Base-by-base conservation (phyloP, 2,329 filamentous ascomycete species). In the Bipolaris sorokiniana region DNA sequence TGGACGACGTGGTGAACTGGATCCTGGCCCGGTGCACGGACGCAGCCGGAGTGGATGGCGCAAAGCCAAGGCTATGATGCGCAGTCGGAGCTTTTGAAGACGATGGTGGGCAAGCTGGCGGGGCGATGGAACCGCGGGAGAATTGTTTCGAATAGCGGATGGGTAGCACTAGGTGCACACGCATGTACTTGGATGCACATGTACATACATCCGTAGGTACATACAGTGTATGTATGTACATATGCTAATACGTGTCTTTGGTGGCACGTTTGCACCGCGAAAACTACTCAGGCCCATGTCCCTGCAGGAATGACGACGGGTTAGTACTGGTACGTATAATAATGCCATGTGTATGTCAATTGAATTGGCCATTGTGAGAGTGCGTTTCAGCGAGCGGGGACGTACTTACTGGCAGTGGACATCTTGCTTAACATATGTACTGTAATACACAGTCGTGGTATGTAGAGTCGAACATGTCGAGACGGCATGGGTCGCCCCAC, bases 1-100 rank as follows among this genome's bases (percentile, higher is more conserved):
- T 70, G 33, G 67, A 74, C 18, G 75, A 77, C 58, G 70, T 76
- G 16, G 70, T 63, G 22, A 62, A 66, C 31, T 77, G 75, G 75
- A 72, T 77, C 48, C 51, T 75, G 38, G 66, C 69, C 26, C 70
- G 73, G 31, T 71, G 68, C 15, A 66, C 63, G 13, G 72, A 76
- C 3, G 59, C 72, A 3, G 71, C 71, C 36, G 63, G 71, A 18
- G 65, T 49, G 1, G 71, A 72, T 37, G 67, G 58, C 18, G 63
- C 65, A 7, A 76, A 72, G 59, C 61, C 75, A 37, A 77, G 72
- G 65, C 67, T 77, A 18, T 76, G 28, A 53, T 45, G 48, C 46
- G n/a, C 23, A 42, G 33, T 51, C 53, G 46, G 45, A 49, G 41
- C 53, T 55, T 52, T 53, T 38, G 22, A 16, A 28, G 23, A 46